A percentile compares a stretch with the other conserved stretches of the same genome.
These are phyloP conservation scores for Boletus sensibilis DNA, from an alignment of 768 basidiomycete genomes.

Conservation along the genomic window DNA sequence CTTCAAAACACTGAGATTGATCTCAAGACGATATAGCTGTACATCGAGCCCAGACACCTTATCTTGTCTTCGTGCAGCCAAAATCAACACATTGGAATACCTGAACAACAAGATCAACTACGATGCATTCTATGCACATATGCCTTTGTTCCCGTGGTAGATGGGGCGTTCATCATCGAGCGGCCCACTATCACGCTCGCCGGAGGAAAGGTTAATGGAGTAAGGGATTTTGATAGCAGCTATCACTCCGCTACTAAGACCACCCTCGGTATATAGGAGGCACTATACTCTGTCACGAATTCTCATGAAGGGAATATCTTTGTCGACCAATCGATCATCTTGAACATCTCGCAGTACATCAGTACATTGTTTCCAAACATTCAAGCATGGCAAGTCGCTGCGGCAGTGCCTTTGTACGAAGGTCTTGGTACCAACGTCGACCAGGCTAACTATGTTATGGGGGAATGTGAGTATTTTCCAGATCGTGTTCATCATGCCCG, in stretches of 20 bases:
- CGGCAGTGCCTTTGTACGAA: not conserved
- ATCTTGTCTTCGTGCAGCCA: constrained; percentile 3
- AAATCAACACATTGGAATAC: not conserved
- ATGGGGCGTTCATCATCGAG: constrained; percentile 3
- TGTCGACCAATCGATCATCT: not conserved
- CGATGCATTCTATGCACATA: constrained; percentile 1
- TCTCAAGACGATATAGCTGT: not conserved
- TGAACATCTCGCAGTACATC: constrained; percentile 1
- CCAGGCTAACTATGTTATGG: not conserved
- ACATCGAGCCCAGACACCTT: constrained; percentile 1
- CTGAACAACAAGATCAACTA: not conserved
- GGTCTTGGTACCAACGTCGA: not conserved
- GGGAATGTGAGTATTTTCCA: constrained; percentile 1
- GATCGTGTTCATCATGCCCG: not conserved
- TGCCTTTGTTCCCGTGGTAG: constrained; percentile 8
- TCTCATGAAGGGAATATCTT: constrained; percentile 1
- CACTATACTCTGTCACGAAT: constrained; percentile 6
- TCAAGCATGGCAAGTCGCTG: not conserved
- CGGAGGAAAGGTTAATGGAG: constrained; percentile 3
- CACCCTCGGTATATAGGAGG: not conserved
- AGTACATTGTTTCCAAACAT: not conserved
- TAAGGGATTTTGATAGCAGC: not conserved
- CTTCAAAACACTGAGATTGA: no score
- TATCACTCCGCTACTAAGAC: not conserved
- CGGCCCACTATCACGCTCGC: constrained; percentile 2